Evolutionary conservation across 306 rosid genomes (phyloP).

Genomic region (Medicago arabica): DNA sequence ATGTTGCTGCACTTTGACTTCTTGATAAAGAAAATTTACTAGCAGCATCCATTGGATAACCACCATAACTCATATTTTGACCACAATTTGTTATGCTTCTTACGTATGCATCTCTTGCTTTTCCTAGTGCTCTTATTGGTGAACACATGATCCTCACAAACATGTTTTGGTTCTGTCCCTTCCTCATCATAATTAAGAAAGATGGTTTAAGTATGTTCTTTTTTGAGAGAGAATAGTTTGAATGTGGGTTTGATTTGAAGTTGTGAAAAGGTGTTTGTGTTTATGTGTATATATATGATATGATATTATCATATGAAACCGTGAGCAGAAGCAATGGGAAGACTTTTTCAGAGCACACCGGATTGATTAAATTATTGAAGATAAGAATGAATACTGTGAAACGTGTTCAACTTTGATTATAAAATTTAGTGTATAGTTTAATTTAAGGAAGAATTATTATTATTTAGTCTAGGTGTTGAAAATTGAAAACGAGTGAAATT

Average conservation of each 20-base stretch:
- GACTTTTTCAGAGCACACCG: slow-evolving; percentile 68
- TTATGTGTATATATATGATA: neutral
- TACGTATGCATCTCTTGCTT: slow-evolving; percentile 69
- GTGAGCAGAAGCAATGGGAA: slow-evolving; percentile 7
- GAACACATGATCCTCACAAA: slow-evolving; percentile 53
- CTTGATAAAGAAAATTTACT: slow-evolving; percentile 55
- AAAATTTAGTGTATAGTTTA: neutral
- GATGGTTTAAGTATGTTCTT: neutral
- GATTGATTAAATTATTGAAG: slow-evolving; percentile 35
- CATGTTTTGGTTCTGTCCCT: slow-evolving; percentile 44
- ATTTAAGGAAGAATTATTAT: neutral
- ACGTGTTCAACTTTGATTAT: neutral
- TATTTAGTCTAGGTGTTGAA: slow-evolving; percentile 4
- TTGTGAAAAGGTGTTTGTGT: neutral
- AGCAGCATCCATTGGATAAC: slow-evolving; percentile 39
- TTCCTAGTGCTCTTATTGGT: slow-evolving; percentile 58
- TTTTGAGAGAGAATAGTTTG: neutral
- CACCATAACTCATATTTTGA: slow-evolving; percentile 34
- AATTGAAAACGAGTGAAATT: neutral
- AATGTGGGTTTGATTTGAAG: neutral
- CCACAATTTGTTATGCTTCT: slow-evolving; percentile 62
- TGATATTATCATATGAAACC: slow-evolving; percentile 5
- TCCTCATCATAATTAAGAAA: slow-evolving; percentile 17
- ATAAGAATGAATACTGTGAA: slow-evolving; percentile 30
- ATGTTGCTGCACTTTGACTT: slow-evolving; percentile 56